A percentile compares a stretch with the other conserved stretches of the same genome.
These are phyloP conservation scores for Trichoderma sp. DNA, from an alignment of 2,329 filamentous ascomycete genomes.

Conservation along the genomic window DNA sequence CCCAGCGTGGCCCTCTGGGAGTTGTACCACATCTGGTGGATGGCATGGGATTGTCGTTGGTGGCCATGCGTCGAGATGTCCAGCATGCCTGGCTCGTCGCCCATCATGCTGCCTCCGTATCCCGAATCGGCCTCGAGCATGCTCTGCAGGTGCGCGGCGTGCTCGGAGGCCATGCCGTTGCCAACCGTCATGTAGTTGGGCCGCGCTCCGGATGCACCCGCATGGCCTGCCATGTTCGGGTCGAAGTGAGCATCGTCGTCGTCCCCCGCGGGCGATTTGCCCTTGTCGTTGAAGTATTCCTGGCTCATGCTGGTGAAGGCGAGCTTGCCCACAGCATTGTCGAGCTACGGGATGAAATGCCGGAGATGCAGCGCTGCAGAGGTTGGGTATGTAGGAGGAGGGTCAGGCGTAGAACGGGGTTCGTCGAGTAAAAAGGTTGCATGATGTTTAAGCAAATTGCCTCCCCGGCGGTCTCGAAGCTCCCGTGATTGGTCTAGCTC, in stretches of 20 bases:
- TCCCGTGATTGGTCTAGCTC: conserved; percentile 35
- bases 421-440: conserved; percentile 33
- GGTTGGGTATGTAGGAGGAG: conserved; percentile 29
- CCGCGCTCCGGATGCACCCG: conserved; percentile 36
- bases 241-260: conserved; percentile 23
- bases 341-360: conserved; percentile 23
- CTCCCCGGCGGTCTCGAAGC: conserved; percentile 26
- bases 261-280: conserved; percentile 47
- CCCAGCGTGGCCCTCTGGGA: conserved; percentile 85
- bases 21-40: conserved; percentile 94
- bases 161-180: conserved; percentile 75
- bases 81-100: conserved; percentile 53
- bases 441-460: conserved; percentile 28
- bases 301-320: conserved; percentile 56
- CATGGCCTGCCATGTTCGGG: conserved; percentile 34
- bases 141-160: conserved; percentile 76
- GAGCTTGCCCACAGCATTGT: conserved; percentile 40
- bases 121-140: conserved; percentile 87
- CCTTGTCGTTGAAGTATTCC: conserved; percentile 58
- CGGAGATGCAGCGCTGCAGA: conserved; percentile 29
- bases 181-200: conserved; percentile 89
- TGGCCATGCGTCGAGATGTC: conserved; percentile 49
- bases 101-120: conserved; percentile 78
- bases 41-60: conserved; percentile 69
- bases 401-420: conserved; percentile 25